phyloP scores from a whole-genome alignment of 192 early-diverging fungal genomes.

The Gonapodya sp. region DNA sequence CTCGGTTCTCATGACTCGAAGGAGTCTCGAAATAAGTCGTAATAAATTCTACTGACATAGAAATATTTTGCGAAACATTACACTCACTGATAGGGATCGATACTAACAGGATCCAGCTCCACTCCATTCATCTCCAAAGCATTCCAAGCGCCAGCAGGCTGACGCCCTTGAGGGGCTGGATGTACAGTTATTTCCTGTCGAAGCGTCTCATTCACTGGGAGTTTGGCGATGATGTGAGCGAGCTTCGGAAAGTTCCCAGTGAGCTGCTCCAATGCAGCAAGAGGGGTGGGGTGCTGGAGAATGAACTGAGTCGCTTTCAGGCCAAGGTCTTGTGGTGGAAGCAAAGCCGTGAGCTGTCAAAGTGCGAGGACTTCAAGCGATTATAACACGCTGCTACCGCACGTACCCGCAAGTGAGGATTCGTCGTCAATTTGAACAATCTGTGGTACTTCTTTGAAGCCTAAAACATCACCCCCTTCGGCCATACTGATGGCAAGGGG shows the following conservation, averaged over 20 bases:
- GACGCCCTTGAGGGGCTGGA: background rate
- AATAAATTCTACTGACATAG: background rate
- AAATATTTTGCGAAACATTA: background rate
- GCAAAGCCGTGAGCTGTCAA: too few relatives aligned
- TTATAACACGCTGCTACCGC: too few relatives aligned
- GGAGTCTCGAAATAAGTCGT: background rate
- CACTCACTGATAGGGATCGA: constrained; percentile 57
- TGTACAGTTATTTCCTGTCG: constrained; percentile 22
- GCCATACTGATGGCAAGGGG: background rate
- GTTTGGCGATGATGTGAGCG: constrained; percentile 57
- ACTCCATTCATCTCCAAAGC: constrained; percentile 60
- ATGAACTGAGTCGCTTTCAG: constrained; percentile 68
- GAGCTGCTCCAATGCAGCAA: constrained; percentile 54
- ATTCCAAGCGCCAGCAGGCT: constrained; percentile 18
- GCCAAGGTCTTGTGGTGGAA: constrained; percentile 42
- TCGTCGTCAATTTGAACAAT: background rate
- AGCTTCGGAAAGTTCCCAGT: constrained; percentile 84
- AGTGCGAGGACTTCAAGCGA: too few relatives aligned
- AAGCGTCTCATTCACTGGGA: constrained; percentile 37
- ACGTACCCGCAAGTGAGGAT: background rate
- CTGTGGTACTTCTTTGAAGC: background rate
- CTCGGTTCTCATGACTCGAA: constrained; percentile 6
- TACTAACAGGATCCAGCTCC: constrained; percentile 32
- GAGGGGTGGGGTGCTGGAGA: constrained; percentile 42
- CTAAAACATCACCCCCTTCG: background rate